Evolutionary conservation across 1,284 basidiomycete genomes (phyloP).

Genomic region (Cryptococcus floricola): DNA sequence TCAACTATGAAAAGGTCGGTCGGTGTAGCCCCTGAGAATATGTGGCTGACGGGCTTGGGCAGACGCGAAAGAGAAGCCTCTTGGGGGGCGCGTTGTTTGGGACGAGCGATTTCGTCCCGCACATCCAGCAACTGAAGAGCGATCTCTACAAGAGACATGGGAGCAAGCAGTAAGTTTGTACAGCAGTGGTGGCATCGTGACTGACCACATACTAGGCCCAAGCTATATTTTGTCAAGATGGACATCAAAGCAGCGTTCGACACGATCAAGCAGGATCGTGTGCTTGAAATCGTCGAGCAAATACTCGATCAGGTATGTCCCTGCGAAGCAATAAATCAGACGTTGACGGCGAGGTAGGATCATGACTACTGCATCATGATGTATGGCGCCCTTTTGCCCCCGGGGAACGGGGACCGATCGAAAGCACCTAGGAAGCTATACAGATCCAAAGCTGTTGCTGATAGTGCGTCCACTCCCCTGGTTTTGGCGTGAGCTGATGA

Average conservation of each 20-base stretch:
- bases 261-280: conserved; percentile 83
- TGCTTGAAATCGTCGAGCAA: conserved; percentile 70
- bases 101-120: conserved; percentile 73
- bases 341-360: conserved; percentile 15
- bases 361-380: conserved; percentile 38
- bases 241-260: conserved; percentile 97
- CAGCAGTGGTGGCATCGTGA: neutral
- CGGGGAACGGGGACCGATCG: conserved; percentile 34
- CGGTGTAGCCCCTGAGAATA: neutral
- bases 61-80: conserved; percentile 55
- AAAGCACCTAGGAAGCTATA: conserved; percentile 31
- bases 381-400: conserved; percentile 38
- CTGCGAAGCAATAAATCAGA: neutral
- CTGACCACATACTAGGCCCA: conserved; percentile 57
- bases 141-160: conserved; percentile 54
- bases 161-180: conserved; percentile 54
- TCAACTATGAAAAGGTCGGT: conserved; percentile 67
- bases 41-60: no score
- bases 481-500: neutral
- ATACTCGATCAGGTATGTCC: conserved; percentile 67
- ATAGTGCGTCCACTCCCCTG: conserved; percentile 14
- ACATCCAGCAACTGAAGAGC: conserved; percentile 66
- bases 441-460: conserved; percentile 29
- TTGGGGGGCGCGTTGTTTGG: conserved; percentile 78
- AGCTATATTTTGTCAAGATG: conserved; percentile 90